Evolutionary conservation across 805 yeast genomes (phyloP).

Genomic region (Maudiozyma serrabonitensis): DNA sequence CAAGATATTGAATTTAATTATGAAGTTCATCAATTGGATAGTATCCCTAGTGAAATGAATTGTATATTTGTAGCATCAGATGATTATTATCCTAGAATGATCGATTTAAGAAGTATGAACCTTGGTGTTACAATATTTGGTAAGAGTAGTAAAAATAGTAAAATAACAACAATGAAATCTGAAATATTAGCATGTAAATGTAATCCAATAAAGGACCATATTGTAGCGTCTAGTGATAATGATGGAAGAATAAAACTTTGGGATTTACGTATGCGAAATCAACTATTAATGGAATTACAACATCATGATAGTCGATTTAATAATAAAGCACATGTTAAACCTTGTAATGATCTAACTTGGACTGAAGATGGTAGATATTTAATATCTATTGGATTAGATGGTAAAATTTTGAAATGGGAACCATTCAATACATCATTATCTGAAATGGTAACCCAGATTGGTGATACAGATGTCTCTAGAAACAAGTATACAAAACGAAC

Average conservation of each 20-base stretch:
- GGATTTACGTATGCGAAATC: constrained; percentile 53
- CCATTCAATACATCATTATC: constrained; percentile 11
- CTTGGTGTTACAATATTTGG: constrained; percentile 64
- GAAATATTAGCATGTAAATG: constrained; percentile 44
- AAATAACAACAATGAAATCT: constrained; percentile 37
- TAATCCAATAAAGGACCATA: constrained; percentile 55
- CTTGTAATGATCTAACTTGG: constrained; percentile 77
- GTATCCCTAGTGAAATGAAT: constrained; percentile 26
- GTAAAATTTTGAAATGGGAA: constrained; percentile 66
- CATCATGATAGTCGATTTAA: constrained; percentile 4
- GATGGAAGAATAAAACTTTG: constrained; percentile 76
- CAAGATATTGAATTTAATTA: constrained; percentile 55
- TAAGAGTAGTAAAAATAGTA: constrained; percentile 44
- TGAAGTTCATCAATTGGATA: constrained; percentile 57
- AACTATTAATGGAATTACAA: constrained; percentile 18
- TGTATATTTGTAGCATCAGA: constrained; percentile 67
- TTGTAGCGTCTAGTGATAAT: constrained; percentile 70
- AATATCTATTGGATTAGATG: constrained; percentile 69
- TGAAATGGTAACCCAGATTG: constrained; percentile 8
- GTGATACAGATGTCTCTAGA: constrained; percentile 18
- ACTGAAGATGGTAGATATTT: constrained; percentile 52
- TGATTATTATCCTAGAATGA: constrained; percentile 54
- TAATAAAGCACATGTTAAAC: constrained; percentile 60
- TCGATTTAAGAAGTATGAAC: constrained; percentile 67
- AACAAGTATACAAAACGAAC: constrained; percentile 18